These are phyloP conservation scores for Rhizophlyctis rosea DNA, from an alignment of 192 early-diverging fungal species.

Conservation along the genomic window DNA sequence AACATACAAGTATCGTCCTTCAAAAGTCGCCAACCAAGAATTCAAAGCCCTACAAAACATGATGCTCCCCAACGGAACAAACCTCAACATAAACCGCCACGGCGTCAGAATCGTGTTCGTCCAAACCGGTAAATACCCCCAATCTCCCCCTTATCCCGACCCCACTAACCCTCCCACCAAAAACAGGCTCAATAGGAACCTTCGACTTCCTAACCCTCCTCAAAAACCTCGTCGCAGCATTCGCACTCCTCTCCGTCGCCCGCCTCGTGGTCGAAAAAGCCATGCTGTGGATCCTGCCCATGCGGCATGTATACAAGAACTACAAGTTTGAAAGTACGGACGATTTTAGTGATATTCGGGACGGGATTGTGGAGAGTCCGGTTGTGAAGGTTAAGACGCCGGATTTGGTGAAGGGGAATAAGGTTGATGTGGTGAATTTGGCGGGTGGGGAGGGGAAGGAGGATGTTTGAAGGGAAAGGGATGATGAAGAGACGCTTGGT, in stretches of 20 bases:
- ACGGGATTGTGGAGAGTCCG: background rate
- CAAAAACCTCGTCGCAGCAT: conserved; percentile 31
- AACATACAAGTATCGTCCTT: too few species aligned
- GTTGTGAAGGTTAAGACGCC: too few species aligned
- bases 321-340: conserved; percentile 26
- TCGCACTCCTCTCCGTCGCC: conserved; percentile 31
- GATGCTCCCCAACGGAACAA: conserved; percentile 30
- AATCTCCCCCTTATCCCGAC: too few species aligned
- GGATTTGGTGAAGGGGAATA: too few species aligned
- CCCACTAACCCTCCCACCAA: too few species aligned
- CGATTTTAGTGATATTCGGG: conserved; percentile 21
- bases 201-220: conserved; percentile 31
- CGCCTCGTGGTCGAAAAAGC: conserved; percentile 32
- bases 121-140: conserved; percentile 28
- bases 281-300: conserved; percentile 32
- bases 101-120: conserved; percentile 32
- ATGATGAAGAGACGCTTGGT: too few species aligned
- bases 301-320: conserved; percentile 17
- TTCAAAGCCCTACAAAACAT: conserved; percentile 21
- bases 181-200: conserved; percentile 33
- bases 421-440: too few species aligned
- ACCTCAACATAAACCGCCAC: conserved; percentile 30
- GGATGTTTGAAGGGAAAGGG: too few species aligned
- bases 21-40: conserved; percentile 23
- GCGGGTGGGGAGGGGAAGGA: too few species aligned